These are phyloP conservation scores for Calonectria multiphialidica DNA, from an alignment of 2,329 filamentous ascomycete genomes.

Conservation along the genomic window DNA sequence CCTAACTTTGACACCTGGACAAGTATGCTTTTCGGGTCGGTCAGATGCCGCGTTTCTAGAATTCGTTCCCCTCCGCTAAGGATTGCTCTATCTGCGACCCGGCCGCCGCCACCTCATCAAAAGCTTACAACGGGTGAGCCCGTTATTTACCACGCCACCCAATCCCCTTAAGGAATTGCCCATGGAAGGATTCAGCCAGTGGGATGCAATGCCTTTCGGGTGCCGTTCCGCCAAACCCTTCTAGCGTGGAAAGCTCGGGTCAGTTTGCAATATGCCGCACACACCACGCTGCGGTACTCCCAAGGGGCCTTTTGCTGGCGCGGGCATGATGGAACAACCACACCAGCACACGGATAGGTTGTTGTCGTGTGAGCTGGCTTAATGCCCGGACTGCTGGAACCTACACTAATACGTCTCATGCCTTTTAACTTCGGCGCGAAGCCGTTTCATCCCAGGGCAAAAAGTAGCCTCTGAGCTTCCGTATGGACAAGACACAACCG, in stretches of 20 bases:
- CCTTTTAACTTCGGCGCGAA: neutral
- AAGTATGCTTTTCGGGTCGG: neutral
- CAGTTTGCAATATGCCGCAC: conserved; percentile 9
- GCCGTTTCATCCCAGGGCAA: neutral
- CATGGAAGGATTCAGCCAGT: neutral
- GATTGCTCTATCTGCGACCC: neutral
- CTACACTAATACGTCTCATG: neutral
- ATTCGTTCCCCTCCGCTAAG: neutral
- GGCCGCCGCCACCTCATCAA: neutral
- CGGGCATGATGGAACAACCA: neutral
- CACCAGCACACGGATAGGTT: neutral
- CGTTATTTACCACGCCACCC: neutral
- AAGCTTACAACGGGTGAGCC: neutral
- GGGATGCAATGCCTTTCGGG: neutral
- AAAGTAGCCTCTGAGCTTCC: neutral
- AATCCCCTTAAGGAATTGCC: neutral
- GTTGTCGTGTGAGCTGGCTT: neutral
- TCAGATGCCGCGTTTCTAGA: neutral
- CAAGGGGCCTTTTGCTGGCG: neutral
- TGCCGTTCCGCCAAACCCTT: neutral
- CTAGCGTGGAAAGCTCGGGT: conserved; percentile 12
- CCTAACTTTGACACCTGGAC: neutral
- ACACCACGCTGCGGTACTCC: neutral
- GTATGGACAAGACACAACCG: too few species aligned
- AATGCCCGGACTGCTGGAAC: neutral